These are phyloP conservation scores for Neurospora sp. DNA, from an alignment of 2,329 filamentous ascomycete genomes.

Conservation along the genomic window DNA sequence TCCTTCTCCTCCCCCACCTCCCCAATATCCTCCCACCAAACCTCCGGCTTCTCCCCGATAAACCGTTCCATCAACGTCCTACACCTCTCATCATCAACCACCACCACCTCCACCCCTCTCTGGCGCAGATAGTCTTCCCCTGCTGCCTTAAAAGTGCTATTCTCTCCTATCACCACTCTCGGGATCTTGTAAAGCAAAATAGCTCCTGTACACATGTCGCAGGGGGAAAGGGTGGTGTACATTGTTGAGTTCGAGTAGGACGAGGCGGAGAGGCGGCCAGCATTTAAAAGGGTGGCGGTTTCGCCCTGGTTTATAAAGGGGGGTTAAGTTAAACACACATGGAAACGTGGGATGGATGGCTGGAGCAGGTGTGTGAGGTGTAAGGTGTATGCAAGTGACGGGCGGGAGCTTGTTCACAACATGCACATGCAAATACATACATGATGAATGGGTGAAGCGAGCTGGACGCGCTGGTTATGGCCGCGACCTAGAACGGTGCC, in stretches of 20 bases:
- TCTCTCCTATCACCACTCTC: slow-evolving; percentile 69
- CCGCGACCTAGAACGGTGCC: slow-evolving; percentile 62
- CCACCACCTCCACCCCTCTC: slow-evolving; percentile 63
- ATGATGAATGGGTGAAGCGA: slow-evolving; percentile 60
- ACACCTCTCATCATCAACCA: slow-evolving; percentile 55
- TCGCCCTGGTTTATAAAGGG: slow-evolving; percentile 45
- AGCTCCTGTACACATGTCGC: slow-evolving; percentile 72
- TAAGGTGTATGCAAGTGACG: no score
- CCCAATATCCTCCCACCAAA: slow-evolving; percentile 45
- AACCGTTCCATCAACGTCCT: slow-evolving; percentile 61
- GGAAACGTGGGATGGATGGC: no score
- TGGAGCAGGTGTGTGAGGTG: no score
- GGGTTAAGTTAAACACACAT: background rate
- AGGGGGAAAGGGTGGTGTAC: slow-evolving; percentile 72
- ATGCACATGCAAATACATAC: slow-evolving; percentile 27
- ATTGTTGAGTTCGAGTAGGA: slow-evolving; percentile 63
- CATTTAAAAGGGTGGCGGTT: slow-evolving; percentile 65
- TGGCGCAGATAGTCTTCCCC: slow-evolving; percentile 60
- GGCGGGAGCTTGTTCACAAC: no score
- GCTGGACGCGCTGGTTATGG: slow-evolving; percentile 69
- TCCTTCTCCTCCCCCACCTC: background rate
- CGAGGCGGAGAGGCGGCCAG: slow-evolving; percentile 59
- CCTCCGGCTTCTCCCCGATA: slow-evolving; percentile 58
- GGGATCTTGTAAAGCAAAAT: slow-evolving; percentile 66
- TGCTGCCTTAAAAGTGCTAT: slow-evolving; percentile 48